Percentiles rank a stretch among this genome's conserved stretches.
These are phyloP conservation scores for Nothopassalora personata DNA, from an alignment of 2,329 filamentous ascomycete species.

Conservation along the genomic window DNA sequence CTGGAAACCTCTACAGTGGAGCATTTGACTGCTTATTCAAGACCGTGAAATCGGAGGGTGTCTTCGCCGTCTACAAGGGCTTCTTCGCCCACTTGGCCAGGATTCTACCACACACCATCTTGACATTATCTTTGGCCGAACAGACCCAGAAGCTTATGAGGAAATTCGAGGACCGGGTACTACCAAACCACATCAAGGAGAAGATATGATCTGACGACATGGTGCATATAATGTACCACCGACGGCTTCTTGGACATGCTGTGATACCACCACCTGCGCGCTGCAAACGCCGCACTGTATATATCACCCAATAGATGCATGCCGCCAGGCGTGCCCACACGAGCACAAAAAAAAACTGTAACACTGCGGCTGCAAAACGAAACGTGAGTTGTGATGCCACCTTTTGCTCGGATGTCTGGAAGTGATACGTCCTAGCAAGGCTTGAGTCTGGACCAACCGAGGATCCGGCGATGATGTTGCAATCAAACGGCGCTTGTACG, in stretches of 20 bases:
- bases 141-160: slow-evolving; percentile 93
- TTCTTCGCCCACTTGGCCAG: slow-evolving; percentile 91
- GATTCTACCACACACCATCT: slow-evolving; percentile 84
- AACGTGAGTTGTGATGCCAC: background rate
- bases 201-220: slow-evolving; percentile 17
- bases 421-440: background rate
- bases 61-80: slow-evolving; percentile 94
- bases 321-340: background rate
- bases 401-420: background rate
- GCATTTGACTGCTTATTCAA: slow-evolving; percentile 89
- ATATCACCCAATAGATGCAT: slow-evolving; percentile 1
- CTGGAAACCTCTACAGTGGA: slow-evolving; percentile 90
- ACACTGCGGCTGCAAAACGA: background rate
- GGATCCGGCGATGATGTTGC: background rate
- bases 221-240: background rate
- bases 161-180: slow-evolving; percentile 62
- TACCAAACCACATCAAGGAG: slow-evolving; percentile 25
- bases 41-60: slow-evolving; percentile 83
- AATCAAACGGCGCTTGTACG: background rate
- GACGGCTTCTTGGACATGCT: background rate
- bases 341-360: background rate
- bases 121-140: slow-evolving; percentile 83
- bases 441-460: background rate
- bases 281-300: background rate
- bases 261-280: slow-evolving; percentile 1